Evolutionary conservation across 148 eudicot species (phyloP), one percentile per base, ranked within the genome.

Genomic region (Rhododendron mucronatum): DNA sequence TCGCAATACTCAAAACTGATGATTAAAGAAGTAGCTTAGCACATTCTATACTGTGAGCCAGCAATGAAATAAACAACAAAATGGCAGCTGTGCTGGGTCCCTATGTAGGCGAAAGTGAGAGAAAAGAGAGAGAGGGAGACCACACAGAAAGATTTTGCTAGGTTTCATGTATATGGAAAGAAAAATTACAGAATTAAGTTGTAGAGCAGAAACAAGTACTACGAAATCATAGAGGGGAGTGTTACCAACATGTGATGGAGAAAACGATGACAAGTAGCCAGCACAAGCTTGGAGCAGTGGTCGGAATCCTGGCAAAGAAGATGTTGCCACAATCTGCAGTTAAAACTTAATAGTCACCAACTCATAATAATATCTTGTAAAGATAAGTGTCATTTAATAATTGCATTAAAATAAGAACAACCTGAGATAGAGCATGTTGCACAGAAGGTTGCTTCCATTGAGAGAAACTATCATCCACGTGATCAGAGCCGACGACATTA

Each of bases 251-350:
- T 95, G 95, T 87, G 93, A 90, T 63, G 95, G 93, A 48, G 96
- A 93, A 88, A 91, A 93, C 10, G 98, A 95, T 83, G 96, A 88
- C 59, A 95, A 86, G 88, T 92, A 95, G 88, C 98, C 98, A 79
- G 98, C 94, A 78, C 95, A 93, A 89, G 91, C 92, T 89, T 83
- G 98, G 47, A 95, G 95, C 74, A 95, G 91, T 41, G 96, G 96
- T 84, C 89, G 90, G 86, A 88, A 95, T 44, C 87, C 86, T 10
- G 90, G 69, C 77, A 93, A 95, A 44, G 95, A 91, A 86, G 94
- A 92, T 81, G 96, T 89, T 86, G 91, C 91, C 89, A 92, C 95
- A 86, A 95, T 90, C 98, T 95, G 98, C 91, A 90, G 84, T 80
- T 82, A 71, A 26, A 80, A 63, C 71, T 45, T 71, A 44, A 47